Base-by-base conservation (phyloP, 192 early-diverging fungal species). In the Glomus cerebriforme region DNA sequence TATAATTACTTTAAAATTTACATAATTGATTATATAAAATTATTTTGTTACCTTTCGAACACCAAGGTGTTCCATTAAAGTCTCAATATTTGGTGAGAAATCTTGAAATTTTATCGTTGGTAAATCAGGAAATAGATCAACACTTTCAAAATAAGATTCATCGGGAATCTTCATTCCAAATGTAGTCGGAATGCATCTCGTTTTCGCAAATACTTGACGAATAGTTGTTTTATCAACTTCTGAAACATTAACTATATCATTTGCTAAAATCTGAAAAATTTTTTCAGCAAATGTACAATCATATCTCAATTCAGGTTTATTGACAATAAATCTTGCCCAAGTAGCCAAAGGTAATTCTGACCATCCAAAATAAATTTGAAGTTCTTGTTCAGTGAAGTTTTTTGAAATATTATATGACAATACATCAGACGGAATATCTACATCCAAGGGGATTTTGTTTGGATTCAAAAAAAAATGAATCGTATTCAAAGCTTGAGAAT, bases 51-150 rank as follows among this genome's bases (percentile, higher is more conserved):
- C 88, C 84, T 94, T 94, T 10, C 94, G 86, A 15, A 96, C 93
- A 8, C 96, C 95, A 32, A 97, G 81, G 0, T 80, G 66, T 59
- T 54, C 17, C 49, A 54, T 54, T 17, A 54, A 85, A 84, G 29
- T 96, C 73, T 10, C n/a, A 96, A 87, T 37, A 81, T 64, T 17
- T 95, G 91, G 12, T 79, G 71, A 0, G 92, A 68, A 19, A 59
- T 88, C 47, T n/a, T 86, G 81, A 35, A 94, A 89, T 9, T 83
- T 47, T 32, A 95, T 86, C 8, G 92, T 87, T 4, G 96, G 94
- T n/a, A 97, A 82, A 81, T 96, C 94, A 26, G 88, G 90, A 85
- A 97, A 96, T 1, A 97, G 78, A 8, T 90, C 93, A 1, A 95
- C 96, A 7, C 83, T 90, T 19, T 82, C 82, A 82, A 96, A 95